Evolutionary conservation across 139 green algal species (phyloP).

Genomic region (Tetraselmis striata): DNA sequence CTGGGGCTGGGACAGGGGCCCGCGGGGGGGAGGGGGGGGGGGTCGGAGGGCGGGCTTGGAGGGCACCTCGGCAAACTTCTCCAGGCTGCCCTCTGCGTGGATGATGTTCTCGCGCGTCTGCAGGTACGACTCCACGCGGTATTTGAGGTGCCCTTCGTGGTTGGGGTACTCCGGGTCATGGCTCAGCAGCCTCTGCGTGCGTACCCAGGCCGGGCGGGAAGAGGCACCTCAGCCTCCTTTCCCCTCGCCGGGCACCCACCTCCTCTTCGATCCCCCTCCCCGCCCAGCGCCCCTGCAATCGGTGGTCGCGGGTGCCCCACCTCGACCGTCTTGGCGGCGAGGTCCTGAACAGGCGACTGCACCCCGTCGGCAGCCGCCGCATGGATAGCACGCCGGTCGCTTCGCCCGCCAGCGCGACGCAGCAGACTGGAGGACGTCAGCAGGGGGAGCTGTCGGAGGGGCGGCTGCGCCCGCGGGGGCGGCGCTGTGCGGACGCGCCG

Average conservation of each 20-base stretch:
- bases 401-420: too few relatives aligned
- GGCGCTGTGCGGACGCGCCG: too few relatives aligned
- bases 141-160: slow-evolving; percentile 71
- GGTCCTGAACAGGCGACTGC: background rate
- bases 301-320: background rate
- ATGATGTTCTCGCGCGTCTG: slow-evolving; percentile 49
- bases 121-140: slow-evolving; percentile 62
- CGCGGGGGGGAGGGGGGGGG: too few relatives aligned
- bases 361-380: too few relatives aligned
- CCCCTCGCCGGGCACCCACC: background rate
- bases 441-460: too few relatives aligned
- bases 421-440: too few relatives aligned
- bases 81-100: slow-evolving; percentile 55
- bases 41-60: too few relatives aligned
- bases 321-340: background rate
- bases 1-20: background rate
- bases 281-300: too few relatives aligned
- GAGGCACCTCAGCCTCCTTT: background rate
- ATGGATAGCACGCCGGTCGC: too few relatives aligned
- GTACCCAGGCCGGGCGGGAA: background rate
- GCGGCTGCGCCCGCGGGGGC: too few relatives aligned
- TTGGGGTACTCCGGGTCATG: slow-evolving; percentile 53
- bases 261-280: too few relatives aligned
- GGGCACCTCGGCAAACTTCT: slow-evolving; percentile 46
- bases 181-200: background rate